Base-by-base conservation (phyloP, 139 green algal genomes). In the Edaphochlamys debaryana region DNA sequence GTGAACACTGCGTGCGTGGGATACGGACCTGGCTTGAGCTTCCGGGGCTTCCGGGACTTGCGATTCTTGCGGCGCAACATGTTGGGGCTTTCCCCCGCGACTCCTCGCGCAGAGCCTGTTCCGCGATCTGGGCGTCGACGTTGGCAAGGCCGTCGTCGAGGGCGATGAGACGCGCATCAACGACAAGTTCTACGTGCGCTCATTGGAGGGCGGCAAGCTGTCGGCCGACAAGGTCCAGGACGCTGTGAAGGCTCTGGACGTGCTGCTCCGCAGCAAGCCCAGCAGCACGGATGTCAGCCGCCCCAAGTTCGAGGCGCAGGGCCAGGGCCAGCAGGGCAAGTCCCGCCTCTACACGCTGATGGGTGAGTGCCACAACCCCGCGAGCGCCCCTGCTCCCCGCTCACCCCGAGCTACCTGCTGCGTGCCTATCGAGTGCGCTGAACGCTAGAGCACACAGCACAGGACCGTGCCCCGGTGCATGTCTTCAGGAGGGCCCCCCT, bases 101-200 rank as follows among this genome's bases (percentile, higher is more conserved):
- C 25, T 23, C 29, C 60, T 27, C 38, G 29, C 9, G 34, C 56
- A 80, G 68, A 60, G 77, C 19, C 42, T 94, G 15, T 95, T 98
- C 76, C 76, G 78, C 13, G 95, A 97, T 74, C 86, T 99, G 38
- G 93, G 88, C 22, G 80, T 99, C 45, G 95, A 98, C 42, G 90
- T 96, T 13, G 79, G 63, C 27, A 92, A 92, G 80, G 90, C 94
- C 19, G 80, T 90, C 0, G 89, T 98, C 0, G 87, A 91, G 37
- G 85, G 54, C 50, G 82, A 86, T 41, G 79, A 90, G 36, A 72
- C 50, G 42, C 85, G 85, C 56, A 85, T 95, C 42, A 50, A 86
- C 25, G 95, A 98, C 91, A 91, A 72, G 27, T 99, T 99, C 84
- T 98, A 92, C 79, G 92, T 99, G 32, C 75, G 87, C 17, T 84